Conservation (phyloP, 768 basidiomycete genomes). For the Collybia sordida region DNA sequence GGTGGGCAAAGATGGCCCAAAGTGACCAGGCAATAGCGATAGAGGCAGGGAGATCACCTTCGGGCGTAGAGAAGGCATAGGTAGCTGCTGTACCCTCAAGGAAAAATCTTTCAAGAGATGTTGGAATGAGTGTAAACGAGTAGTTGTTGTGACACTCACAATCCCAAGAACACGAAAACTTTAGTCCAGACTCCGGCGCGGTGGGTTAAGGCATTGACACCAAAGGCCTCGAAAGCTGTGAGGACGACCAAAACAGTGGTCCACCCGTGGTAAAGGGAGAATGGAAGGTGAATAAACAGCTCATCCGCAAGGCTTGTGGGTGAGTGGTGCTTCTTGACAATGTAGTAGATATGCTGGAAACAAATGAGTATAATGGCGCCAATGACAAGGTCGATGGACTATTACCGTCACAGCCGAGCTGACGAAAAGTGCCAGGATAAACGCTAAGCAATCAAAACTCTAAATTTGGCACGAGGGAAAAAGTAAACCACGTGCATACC, state of each 20-base stretch:
- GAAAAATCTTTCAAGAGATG: conserved; percentile 62
- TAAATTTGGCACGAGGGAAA: conserved; percentile 2
- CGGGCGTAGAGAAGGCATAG: conserved; percentile 87
- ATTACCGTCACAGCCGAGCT: conserved; percentile 63
- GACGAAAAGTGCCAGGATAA: conserved; percentile 86
- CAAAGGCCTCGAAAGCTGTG: conserved; percentile 87
- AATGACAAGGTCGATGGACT: conserved; percentile 15
- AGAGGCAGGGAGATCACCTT: conserved; percentile 92
- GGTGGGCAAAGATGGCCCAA: conserved; percentile 86
- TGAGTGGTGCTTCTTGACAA: conserved; percentile 84
- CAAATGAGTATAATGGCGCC: conserved; percentile 26
- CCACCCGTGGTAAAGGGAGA: conserved; percentile 96
- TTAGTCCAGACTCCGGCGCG: conserved; percentile 87
- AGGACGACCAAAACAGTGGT: conserved; percentile 81
- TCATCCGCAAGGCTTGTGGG: conserved; percentile 71
- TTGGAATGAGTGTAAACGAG: background rate
- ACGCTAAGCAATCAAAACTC: conserved; percentile 48
- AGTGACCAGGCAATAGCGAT: conserved; percentile 93
- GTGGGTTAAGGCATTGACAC: conserved; percentile 65
- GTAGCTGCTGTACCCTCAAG: conserved; percentile 90
- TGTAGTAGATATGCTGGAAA: conserved; percentile 86
- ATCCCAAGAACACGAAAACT: conserved; percentile 89
- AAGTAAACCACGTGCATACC: conserved; percentile 33
- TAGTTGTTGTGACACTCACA: conserved; percentile 52
- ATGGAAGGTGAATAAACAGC: conserved; percentile 91